Evolutionary conservation across 2,329 filamentous ascomycete genomes (phyloP).

Genomic region (Endoconidiophora laricicola): DNA sequence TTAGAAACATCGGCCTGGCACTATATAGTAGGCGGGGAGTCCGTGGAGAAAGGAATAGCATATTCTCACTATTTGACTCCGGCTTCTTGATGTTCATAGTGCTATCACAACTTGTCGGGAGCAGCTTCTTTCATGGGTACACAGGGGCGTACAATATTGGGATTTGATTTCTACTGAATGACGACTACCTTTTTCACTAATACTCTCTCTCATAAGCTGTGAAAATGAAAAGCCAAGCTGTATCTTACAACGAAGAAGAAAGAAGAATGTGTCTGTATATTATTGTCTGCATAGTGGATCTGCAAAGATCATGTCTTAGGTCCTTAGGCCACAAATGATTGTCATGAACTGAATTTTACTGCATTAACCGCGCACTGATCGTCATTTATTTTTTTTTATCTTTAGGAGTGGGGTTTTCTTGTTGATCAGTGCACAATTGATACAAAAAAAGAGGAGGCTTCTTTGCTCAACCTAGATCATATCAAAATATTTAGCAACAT

Average conservation of each 20-base stretch:
- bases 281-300: background rate
- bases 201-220: background rate
- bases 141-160: slow-evolving; percentile 6
- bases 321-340: too few relatives aligned
- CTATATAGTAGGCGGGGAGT: background rate
- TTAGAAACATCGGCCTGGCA: background rate
- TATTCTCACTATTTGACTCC: slow-evolving; percentile 12
- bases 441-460: too few relatives aligned
- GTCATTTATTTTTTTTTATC: too few relatives aligned
- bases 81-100: background rate
- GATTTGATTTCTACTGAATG: slow-evolving; percentile 13
- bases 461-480: too few relatives aligned
- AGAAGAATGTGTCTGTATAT: too few relatives aligned
- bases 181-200: slow-evolving; percentile 5
- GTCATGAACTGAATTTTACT: too few relatives aligned
- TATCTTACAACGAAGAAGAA: too few relatives aligned
- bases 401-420: too few relatives aligned
- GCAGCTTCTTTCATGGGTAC: slow-evolving; percentile 2
- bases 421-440: too few relatives aligned
- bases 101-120: background rate
- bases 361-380: too few relatives aligned
- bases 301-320: background rate
- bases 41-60: slow-evolving; percentile 9
- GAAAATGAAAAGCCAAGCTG: background rate
- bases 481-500: too few relatives aligned